A percentile compares a stretch with the other conserved stretches of the same genome.
These are phyloP conservation scores for Mycena kentingensis DNA, from an alignment of 768 basidiomycete genomes.

Conservation along the genomic window DNA sequence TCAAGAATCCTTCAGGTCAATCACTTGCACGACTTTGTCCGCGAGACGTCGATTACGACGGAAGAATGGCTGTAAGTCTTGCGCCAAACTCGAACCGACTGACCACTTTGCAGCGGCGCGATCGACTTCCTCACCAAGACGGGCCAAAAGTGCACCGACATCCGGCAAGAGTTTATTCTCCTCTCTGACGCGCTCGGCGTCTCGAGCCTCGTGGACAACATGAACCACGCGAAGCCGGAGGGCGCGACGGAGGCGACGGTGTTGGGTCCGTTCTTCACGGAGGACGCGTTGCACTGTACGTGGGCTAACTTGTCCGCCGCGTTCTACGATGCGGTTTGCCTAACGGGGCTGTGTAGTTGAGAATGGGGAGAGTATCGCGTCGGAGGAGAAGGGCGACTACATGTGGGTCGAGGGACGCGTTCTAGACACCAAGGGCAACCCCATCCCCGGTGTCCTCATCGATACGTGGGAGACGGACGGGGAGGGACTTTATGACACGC, in stretches of 20 bases:
- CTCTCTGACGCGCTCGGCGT: conserved; percentile 83
- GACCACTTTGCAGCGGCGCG: conserved; percentile 41
- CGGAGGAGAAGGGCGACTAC: conserved; percentile 85
- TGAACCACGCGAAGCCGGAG: conserved; percentile 67
- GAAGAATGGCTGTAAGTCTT: conserved; percentile 77
- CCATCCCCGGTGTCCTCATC: conserved; percentile 64
- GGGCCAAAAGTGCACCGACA: conserved; percentile 71
- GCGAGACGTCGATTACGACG: conserved; percentile 73
- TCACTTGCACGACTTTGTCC: conserved; percentile 75
- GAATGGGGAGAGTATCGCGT: conserved; percentile 76
- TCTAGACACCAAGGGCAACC: conserved; percentile 61
- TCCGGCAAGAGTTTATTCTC: conserved; percentile 81
- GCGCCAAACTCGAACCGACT: not conserved
- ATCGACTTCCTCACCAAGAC: conserved; percentile 77
- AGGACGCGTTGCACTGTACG: conserved; percentile 73
- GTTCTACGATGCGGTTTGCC: not conserved
- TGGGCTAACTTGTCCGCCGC: conserved; percentile 1
- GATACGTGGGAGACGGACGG: conserved; percentile 87
- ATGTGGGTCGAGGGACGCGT: conserved; percentile 79
- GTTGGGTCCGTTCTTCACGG: conserved; percentile 81
- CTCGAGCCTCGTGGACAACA: conserved; percentile 71
- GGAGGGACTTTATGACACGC: conserved; percentile 47
- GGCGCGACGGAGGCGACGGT: conserved; percentile 75
- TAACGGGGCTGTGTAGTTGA: conserved; percentile 44
- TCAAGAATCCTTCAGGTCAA: conserved; percentile 42